phyloP scores from a whole-genome alignment of 495 filamentous ascomycete genomes.

The Podospora pseudocomata region DNA sequence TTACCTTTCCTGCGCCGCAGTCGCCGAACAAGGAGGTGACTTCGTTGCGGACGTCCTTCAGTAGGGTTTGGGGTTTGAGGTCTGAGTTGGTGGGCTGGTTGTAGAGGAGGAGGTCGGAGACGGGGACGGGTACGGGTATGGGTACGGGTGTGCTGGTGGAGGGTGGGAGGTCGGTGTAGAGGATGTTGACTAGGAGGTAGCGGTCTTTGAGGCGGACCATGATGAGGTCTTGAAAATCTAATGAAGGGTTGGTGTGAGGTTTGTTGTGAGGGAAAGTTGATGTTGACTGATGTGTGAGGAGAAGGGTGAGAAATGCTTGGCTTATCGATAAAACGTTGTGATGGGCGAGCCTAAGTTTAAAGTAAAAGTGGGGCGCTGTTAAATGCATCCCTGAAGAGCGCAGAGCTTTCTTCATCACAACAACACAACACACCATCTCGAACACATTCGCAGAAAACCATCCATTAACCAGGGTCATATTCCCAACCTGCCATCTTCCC shows the following conservation, averaged over 20 bases:
- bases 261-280: not conserved
- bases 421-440: no score
- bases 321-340: not conserved
- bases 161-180: conserved; percentile 64
- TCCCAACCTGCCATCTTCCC: not conserved
- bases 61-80: conserved; percentile 59
- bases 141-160: conserved; percentile 20
- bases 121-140: conserved; percentile 19
- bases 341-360: not conserved
- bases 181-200: conserved; percentile 86
- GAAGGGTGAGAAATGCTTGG: not conserved
- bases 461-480: not conserved
- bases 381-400: not conserved
- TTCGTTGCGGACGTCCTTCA: conserved; percentile 63
- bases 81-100: conserved; percentile 69
- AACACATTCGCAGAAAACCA: no score
- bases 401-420: no score
- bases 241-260: not conserved
- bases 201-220: conserved; percentile 97
- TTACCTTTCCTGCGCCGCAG: conserved; percentile 69
- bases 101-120: conserved; percentile 59
- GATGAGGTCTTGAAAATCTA: conserved; percentile 6
- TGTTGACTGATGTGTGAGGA: not conserved
- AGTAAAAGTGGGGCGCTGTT: not conserved
- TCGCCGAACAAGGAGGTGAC: conserved; percentile 81